phyloP scores from a whole-genome alignment of 345 rosid species.

The Isatis tinctoria region DNA sequence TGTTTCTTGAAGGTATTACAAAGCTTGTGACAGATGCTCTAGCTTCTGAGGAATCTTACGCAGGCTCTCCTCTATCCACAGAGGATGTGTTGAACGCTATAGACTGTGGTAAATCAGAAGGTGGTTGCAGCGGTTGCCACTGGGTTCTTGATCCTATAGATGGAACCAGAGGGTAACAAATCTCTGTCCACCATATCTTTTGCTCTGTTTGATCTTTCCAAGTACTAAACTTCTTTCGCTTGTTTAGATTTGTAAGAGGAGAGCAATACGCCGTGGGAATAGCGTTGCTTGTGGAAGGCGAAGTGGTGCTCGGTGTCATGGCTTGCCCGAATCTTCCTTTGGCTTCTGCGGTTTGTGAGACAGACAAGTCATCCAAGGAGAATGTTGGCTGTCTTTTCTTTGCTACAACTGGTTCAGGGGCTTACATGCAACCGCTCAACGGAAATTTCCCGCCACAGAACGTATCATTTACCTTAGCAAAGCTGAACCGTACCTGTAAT shows the following conservation, averaged over 20 bases:
- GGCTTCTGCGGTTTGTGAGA: slow-evolving; percentile 36
- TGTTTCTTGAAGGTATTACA: slow-evolving; percentile 54
- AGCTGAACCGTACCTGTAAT: slow-evolving; percentile 13
- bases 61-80: slow-evolving; percentile 38
- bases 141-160: slow-evolving; percentile 99
- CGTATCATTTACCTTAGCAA: slow-evolving; percentile 37
- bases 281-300: slow-evolving; percentile 84
- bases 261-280: slow-evolving; percentile 92
- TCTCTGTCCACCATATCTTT: neutral
- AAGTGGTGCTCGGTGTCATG: slow-evolving; percentile 83
- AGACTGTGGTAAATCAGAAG: slow-evolving; percentile 81
- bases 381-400: slow-evolving; percentile 80
- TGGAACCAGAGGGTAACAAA: slow-evolving; percentile 87
- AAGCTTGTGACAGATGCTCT: slow-evolving; percentile 73
- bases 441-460: slow-evolving; percentile 49
- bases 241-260: slow-evolving; percentile 77
- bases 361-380: slow-evolving; percentile 27
- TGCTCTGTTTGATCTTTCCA: neutral
- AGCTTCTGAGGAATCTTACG: slow-evolving; percentile 50
- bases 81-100: slow-evolving; percentile 72
- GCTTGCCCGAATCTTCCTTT: slow-evolving; percentile 93
- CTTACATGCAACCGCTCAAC: slow-evolving; percentile 70
- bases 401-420: slow-evolving; percentile 64
- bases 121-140: slow-evolving; percentile 75
- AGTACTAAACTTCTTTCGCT: neutral